Percentiles rank a stretch among this genome's conserved stretches.
phyloP scores from a whole-genome alignment of 768 basidiomycete genomes.

The Gyrodon lividus region DNA sequence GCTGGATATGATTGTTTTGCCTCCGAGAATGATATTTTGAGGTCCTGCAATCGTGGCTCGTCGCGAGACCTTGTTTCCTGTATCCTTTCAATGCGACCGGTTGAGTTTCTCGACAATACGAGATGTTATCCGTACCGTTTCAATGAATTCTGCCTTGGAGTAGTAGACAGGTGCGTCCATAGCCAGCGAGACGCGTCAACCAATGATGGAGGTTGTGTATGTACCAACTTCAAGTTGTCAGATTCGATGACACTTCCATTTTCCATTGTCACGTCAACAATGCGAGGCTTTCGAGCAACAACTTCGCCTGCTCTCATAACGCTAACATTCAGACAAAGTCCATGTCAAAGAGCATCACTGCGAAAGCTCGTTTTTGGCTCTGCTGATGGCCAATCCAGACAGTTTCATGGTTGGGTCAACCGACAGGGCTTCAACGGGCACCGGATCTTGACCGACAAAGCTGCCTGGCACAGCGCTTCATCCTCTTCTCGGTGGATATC shows the following conservation, averaged over 20 bases:
- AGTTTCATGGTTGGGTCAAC: conserved; percentile 1
- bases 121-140: conserved; percentile 58
- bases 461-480: not conserved
- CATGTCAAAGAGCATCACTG: conserved; percentile 15
- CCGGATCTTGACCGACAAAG: not conserved
- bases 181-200: conserved; percentile 16
- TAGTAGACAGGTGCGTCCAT: conserved; percentile 82
- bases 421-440: not conserved
- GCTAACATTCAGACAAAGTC: conserved; percentile 6
- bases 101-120: not conserved
- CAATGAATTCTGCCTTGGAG: conserved; percentile 81
- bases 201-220: conserved; percentile 1
- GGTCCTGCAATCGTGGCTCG: conserved; percentile 90
- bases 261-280: not conserved
- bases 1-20: conserved; percentile 93
- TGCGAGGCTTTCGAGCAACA: not conserved
- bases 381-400: conserved; percentile 4
- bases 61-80: conserved; percentile 93
- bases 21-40: conserved; percentile 95
- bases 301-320: conserved; percentile 11
- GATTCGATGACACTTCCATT: no score
- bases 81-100: conserved; percentile 56
- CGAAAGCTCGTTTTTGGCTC: conserved; percentile 5
- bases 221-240: no score
- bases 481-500: conserved; percentile 6